Conservation (phyloP, 2,329 filamentous ascomycete genomes). For the Fusarium sp. region DNA sequence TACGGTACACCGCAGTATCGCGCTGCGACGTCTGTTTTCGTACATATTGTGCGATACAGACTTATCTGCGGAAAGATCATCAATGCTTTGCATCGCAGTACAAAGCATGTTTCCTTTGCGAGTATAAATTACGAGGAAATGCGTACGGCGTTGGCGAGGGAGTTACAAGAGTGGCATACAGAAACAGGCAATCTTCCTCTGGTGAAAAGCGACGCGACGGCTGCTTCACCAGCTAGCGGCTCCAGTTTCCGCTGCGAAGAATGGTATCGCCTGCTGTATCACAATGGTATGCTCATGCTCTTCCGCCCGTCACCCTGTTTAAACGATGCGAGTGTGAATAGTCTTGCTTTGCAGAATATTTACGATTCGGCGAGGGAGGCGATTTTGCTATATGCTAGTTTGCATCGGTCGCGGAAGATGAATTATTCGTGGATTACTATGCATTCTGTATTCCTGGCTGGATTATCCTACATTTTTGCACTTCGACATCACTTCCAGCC, state of each 20-base stretch:
- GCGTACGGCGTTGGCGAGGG: conserved; percentile 40
- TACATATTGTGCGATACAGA: conserved; percentile 55
- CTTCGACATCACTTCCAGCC: conserved; percentile 53
- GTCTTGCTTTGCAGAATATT: conserved; percentile 50
- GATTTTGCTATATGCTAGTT: conserved; percentile 56
- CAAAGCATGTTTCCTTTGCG: conserved; percentile 25
- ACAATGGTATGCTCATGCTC: conserved; percentile 57
- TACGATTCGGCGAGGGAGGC: conserved; percentile 54
- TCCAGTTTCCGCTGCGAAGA: conserved; percentile 55
- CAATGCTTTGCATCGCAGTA: conserved; percentile 49
- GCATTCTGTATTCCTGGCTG: conserved; percentile 60
- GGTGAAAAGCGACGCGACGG: conserved; percentile 38
- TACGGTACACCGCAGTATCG: conserved; percentile 42
- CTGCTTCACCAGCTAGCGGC: conserved; percentile 36
- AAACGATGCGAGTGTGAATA: conserved; percentile 42
- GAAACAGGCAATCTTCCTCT: conserved; percentile 45
- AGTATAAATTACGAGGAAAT: conserved; percentile 27
- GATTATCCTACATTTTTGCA: conserved; percentile 57
- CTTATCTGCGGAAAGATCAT: conserved; percentile 55
- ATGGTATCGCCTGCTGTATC: conserved; percentile 57
- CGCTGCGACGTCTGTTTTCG: conserved; percentile 49
- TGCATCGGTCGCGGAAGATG: conserved; percentile 58
- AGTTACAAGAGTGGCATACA: conserved; percentile 49
- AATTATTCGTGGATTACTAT: conserved; percentile 63
- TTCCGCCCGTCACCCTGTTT: conserved; percentile 55